These are phyloP conservation scores for Xylariales sp. DNA, from an alignment of 2,329 filamentous ascomycete species.

Conservation along the genomic window DNA sequence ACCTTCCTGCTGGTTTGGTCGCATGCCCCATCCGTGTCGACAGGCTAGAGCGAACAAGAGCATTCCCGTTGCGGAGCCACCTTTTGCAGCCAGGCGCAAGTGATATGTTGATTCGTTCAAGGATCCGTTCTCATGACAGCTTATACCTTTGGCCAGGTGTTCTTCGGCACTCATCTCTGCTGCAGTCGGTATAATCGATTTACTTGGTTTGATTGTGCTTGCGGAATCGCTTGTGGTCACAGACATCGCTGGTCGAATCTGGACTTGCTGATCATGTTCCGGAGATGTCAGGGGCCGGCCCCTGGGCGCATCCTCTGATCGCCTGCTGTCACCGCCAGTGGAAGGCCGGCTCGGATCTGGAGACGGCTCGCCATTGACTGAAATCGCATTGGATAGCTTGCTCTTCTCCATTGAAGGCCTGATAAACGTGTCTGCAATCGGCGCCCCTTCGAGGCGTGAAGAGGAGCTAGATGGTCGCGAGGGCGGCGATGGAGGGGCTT, in stretches of 20 bases:
- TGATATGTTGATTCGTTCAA: constrained; percentile 96
- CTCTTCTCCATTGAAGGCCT: constrained; percentile 46
- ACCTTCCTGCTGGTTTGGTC: constrained; percentile 82
- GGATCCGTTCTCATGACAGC: constrained; percentile 81
- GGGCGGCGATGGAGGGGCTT: constrained; percentile 58
- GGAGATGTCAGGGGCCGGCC: constrained; percentile 38
- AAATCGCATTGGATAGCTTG: constrained; percentile 45
- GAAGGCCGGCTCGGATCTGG: constrained; percentile 42
- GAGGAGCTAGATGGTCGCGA: constrained; percentile 56
- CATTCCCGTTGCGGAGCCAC: constrained; percentile 90
- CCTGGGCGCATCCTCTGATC: constrained; percentile 43
- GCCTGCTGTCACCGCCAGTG: constrained; percentile 31
- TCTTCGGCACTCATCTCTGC: constrained; percentile 78
- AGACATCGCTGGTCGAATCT: constrained; percentile 42
- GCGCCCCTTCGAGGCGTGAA: constrained; percentile 27
- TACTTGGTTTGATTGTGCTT: constrained; percentile 47
- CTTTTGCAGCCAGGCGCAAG: constrained; percentile 79
- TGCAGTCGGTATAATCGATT: constrained; percentile 47
- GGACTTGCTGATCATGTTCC: constrained; percentile 31
- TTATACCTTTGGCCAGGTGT: constrained; percentile 85
- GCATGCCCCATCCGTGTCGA: constrained; percentile 96
- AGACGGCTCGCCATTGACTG: constrained; percentile 36
- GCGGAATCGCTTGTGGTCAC: constrained; percentile 48
- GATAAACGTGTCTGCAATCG: constrained; percentile 33
- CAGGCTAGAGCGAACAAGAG: constrained; percentile 92